phyloP scores from a whole-genome alignment of 176 grass and related monocot genomes.

The Melocanna baccifera region DNA sequence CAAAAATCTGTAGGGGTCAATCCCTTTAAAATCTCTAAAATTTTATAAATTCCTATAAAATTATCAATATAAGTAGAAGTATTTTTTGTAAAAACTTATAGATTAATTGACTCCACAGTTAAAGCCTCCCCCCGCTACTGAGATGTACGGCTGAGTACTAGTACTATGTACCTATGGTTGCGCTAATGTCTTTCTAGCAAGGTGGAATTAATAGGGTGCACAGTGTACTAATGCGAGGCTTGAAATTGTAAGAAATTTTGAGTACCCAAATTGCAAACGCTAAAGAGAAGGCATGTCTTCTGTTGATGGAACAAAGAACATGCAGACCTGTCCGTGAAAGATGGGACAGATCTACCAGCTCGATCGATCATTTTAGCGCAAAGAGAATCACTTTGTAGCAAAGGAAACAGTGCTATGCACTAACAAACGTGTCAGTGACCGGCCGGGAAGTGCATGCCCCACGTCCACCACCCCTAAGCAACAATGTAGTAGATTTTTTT shows the following conservation, averaged over 20 bases:
- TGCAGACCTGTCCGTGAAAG: slow-evolving; percentile 27
- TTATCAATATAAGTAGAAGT: no score
- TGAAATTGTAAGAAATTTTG: not conserved
- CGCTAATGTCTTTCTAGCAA: not conserved
- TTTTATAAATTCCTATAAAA: no score
- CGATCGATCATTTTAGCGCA: not conserved
- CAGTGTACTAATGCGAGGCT: not conserved
- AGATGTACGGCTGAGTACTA: no score
- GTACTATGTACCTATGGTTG: not conserved
- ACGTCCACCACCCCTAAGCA: not conserved
- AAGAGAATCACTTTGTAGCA: slow-evolving; percentile 23
- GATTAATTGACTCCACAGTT: no score
- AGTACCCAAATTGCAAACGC: not conserved
- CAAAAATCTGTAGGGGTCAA: no score
- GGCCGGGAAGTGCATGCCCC: not conserved
- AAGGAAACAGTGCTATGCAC: not conserved
- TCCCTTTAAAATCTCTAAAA: no score
- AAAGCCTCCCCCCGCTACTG: no score
- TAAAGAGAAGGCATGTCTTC: not conserved
- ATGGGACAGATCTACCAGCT: slow-evolving; percentile 5
- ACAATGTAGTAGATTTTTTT: no score
- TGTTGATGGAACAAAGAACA: not conserved
- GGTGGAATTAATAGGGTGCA: not conserved
- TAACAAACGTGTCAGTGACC: not conserved
- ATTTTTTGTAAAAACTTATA: no score